phyloP scores from a whole-genome alignment of 805 yeast genomes.

The Saccharomycopsis fermentans region DNA sequence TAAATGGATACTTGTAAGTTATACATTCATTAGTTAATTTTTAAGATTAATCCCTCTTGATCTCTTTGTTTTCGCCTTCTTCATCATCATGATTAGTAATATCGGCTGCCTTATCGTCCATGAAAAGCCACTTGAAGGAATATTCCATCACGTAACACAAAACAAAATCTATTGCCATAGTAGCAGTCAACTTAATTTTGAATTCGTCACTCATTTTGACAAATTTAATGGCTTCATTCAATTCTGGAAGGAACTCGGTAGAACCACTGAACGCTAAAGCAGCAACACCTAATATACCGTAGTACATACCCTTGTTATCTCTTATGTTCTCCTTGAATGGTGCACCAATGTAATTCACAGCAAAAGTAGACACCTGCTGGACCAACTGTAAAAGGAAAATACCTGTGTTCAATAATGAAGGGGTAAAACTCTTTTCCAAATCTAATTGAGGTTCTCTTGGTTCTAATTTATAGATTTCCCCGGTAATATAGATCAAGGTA shows the following conservation, averaged over 20 bases:
- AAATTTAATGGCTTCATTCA: slow-evolving; percentile 84
- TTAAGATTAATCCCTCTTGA: not conserved
- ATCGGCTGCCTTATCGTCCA: slow-evolving; percentile 88
- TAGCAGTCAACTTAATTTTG: slow-evolving; percentile 64
- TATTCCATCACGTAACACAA: slow-evolving; percentile 71
- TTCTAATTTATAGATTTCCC: slow-evolving; percentile 75
- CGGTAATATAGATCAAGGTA: slow-evolving; percentile 72
- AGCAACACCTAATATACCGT: slow-evolving; percentile 86
- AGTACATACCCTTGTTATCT: slow-evolving; percentile 94
- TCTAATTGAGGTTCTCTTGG: slow-evolving; percentile 90
- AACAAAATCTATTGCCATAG: slow-evolving; percentile 67
- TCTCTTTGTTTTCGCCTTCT: not conserved
- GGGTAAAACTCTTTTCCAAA: slow-evolving; percentile 77
- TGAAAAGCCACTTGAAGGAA: slow-evolving; percentile 72
- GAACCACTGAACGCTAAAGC: slow-evolving; percentile 83
- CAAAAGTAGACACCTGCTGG: slow-evolving; percentile 95
- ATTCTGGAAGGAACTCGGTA: slow-evolving; percentile 89
- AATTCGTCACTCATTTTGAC: slow-evolving; percentile 73
- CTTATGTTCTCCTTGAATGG: slow-evolving; percentile 89
- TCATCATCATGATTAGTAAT: slow-evolving; percentile 41
- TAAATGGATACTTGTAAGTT: not conserved
- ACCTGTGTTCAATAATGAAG: slow-evolving; percentile 91
- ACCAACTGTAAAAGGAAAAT: slow-evolving; percentile 89
- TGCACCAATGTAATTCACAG: slow-evolving; percentile 93
- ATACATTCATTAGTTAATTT: not conserved